These are phyloP conservation scores for Byssoonygena ceratinophila DNA, from an alignment of 2,329 filamentous ascomycete species.

Conservation along the genomic window DNA sequence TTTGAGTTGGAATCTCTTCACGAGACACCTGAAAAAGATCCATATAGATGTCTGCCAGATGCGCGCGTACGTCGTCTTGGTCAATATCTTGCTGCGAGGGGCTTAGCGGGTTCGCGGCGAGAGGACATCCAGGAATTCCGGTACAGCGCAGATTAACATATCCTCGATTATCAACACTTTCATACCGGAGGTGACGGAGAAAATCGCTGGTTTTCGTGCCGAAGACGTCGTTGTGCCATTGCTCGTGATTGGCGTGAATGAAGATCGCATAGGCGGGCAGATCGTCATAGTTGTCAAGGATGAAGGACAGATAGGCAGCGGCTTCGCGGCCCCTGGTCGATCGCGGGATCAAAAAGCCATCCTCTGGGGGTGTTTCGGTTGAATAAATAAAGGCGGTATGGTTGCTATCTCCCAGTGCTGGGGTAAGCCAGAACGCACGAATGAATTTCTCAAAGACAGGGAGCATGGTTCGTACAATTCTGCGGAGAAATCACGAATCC, in stretches of 20 bases:
- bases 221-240: conserved; percentile 44
- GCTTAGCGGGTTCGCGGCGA: conserved; percentile 26
- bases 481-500: neutral
- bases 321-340: conserved; percentile 36
- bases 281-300: conserved; percentile 37
- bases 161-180: conserved; percentile 44
- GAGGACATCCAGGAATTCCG: conserved; percentile 46
- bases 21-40: conserved; percentile 41
- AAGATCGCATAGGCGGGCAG: conserved; percentile 47
- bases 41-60: conserved; percentile 32
- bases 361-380: neutral
- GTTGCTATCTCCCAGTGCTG: neutral
- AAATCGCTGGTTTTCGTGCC: conserved; percentile 32
- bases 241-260: conserved; percentile 46
- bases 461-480: neutral
- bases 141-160: conserved; percentile 54
- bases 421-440: neutral
- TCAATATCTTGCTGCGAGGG: conserved; percentile 5
- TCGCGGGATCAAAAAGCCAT: neutral
- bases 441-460: neutral
- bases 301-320: conserved; percentile 40
- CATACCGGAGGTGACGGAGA: conserved; percentile 46
- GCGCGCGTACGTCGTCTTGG: conserved; percentile 2
- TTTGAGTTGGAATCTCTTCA: conserved; percentile 38
- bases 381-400: neutral